Evolutionary conservation across 495 filamentous ascomycete species (phyloP).

Genomic region (Thermothielavioides terrestris): DNA sequence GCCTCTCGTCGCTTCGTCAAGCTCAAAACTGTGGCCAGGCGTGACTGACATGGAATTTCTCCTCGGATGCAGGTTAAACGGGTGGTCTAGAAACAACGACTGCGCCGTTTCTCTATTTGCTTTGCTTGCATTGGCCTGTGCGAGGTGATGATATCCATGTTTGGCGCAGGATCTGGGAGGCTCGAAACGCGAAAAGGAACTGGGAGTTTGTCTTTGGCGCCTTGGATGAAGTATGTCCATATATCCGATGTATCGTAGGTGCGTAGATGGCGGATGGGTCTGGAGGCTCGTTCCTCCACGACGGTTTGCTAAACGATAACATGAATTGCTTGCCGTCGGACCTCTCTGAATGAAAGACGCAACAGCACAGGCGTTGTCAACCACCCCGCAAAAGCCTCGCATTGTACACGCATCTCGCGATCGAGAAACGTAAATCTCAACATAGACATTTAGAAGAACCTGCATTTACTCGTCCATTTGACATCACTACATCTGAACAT

Average conservation of each 20-base stretch:
- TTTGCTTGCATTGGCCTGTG: background rate
- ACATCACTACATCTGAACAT: background rate
- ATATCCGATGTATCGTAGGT: background rate
- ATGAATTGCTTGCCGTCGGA: no score
- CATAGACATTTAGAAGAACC: no score
- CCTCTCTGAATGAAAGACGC: no score
- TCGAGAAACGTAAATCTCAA: no score
- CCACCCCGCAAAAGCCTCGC: no score
- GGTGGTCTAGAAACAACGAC: constrained; percentile 20
- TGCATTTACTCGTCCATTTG: no score
- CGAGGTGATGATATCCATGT: background rate
- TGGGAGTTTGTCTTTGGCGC: constrained; percentile 3
- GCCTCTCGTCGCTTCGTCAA: no score
- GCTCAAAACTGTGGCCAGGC: background rate
- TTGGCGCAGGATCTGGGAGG: constrained; percentile 4
- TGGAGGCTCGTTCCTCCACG: no score
- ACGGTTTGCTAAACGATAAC: no score
- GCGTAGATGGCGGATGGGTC: background rate
- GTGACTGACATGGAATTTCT: background rate
- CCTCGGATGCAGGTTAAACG: constrained; percentile 24
- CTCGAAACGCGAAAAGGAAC: background rate
- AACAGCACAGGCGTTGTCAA: no score
- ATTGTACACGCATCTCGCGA: no score
- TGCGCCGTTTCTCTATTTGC: constrained; percentile 9
- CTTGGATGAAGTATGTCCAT: constrained; percentile 7